Evolutionary conservation across 352 stramenopile species (phyloP).

Genomic region (Globisporangium nodosum): DNA sequence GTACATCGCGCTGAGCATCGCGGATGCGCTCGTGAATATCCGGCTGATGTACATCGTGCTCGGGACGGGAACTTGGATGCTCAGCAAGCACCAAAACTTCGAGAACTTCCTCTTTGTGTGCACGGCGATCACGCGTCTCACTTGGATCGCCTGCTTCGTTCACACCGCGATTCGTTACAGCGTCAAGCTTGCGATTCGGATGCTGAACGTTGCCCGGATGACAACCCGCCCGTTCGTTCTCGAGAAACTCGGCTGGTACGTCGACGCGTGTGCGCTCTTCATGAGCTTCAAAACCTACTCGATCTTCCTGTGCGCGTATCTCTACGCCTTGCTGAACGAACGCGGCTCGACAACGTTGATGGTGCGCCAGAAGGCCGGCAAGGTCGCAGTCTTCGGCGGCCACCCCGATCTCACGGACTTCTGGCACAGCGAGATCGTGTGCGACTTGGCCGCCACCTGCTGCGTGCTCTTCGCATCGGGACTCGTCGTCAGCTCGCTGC

Average conservation of each 20-base stretch:
- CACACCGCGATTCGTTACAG: slow-evolving; percentile 25
- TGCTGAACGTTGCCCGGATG: slow-evolving; percentile 19
- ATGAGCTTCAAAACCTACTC: slow-evolving; percentile 52
- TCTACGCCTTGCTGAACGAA: slow-evolving; percentile 30
- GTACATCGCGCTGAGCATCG: slow-evolving; percentile 49
- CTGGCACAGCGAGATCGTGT: slow-evolving; percentile 48
- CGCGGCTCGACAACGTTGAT: slow-evolving; percentile 37
- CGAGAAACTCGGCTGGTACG: slow-evolving; percentile 32
- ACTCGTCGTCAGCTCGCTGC: slow-evolving; percentile 13
- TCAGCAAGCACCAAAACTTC: slow-evolving; percentile 31
- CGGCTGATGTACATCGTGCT: slow-evolving; percentile 39
- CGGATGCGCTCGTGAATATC: slow-evolving; percentile 33
- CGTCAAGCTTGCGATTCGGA: slow-evolving; percentile 21
- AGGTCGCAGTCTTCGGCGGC: slow-evolving; percentile 30
- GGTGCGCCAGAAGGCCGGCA: slow-evolving; percentile 22
- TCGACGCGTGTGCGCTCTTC: slow-evolving; percentile 39
- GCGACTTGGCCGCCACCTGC: slow-evolving; percentile 34
- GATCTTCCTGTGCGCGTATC: slow-evolving; percentile 29
- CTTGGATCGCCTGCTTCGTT: slow-evolving; percentile 46
- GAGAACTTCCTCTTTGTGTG: slow-evolving; percentile 53
- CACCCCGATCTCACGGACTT: slow-evolving; percentile 27
- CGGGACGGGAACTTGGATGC: slow-evolving; percentile 44
- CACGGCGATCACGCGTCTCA: slow-evolving; percentile 33
- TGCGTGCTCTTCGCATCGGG: slow-evolving; percentile 23
- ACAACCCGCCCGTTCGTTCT: slow-evolving; percentile 4